Conservation (phyloP, 257 asterid species). For the Haberlea rhodopensis region DNA sequence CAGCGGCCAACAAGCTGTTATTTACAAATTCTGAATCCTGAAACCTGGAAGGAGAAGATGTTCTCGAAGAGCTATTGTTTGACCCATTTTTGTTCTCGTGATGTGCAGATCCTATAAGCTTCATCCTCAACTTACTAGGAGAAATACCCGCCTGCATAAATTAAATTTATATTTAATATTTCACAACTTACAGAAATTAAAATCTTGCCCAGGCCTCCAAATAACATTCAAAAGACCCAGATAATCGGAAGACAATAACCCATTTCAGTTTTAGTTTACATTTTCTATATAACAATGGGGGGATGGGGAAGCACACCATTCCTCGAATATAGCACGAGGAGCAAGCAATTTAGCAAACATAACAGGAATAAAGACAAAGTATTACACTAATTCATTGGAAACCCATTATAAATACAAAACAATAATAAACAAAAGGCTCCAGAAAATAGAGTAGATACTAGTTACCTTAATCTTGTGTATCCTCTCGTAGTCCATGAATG, state of each 20-base stretch:
- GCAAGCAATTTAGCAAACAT: slow-evolving; percentile 10
- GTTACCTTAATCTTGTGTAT: slow-evolving; percentile 92
- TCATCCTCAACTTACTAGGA: slow-evolving; percentile 90
- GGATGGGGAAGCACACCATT: too few species aligned
- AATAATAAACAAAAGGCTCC: slow-evolving; percentile 12
- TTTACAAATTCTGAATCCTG: slow-evolving; percentile 75
- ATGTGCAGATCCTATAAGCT: slow-evolving; percentile 58
- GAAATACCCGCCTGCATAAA: slow-evolving; percentile 55
- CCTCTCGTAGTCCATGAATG: slow-evolving; percentile 93
- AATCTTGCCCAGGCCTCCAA: slow-evolving; percentile 13
- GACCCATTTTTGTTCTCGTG: slow-evolving; percentile 80
- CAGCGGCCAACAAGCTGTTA: slow-evolving; percentile 67
- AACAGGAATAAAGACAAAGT: not conserved
- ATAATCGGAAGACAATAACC: too few species aligned
- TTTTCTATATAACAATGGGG: too few species aligned
- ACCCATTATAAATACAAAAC: slow-evolving; percentile 17
- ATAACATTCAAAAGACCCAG: too few species aligned
- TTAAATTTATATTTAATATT: not conserved
- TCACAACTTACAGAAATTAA: slow-evolving; percentile 20
- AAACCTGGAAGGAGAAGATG: slow-evolving; percentile 71
- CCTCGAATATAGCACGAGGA: not conserved
- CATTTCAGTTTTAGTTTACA: slow-evolving; percentile 12
- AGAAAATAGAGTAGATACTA: slow-evolving; percentile 24
- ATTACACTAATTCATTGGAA: slow-evolving; percentile 1
- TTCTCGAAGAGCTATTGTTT: slow-evolving; percentile 77